Base-by-base conservation (phyloP, 352 stramenopile genomes). In the Peronospora tabacina region DNA sequence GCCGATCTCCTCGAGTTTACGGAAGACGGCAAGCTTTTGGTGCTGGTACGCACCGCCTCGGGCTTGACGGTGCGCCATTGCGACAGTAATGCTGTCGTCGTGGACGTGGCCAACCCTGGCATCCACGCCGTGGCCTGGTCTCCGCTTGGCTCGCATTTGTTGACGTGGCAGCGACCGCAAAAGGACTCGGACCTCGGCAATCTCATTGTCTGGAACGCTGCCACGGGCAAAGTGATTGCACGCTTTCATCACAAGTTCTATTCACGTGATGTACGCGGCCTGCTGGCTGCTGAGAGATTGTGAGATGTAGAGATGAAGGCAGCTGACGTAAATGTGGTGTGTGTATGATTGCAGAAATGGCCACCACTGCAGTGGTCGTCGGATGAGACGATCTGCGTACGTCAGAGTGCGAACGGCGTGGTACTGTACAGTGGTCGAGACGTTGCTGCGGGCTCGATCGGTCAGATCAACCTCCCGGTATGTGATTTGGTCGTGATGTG, bases 301-400 rank as follows among this genome's bases (percentile, higher is more conserved):
- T 7, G 22, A 26, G 22, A 26, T 3, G 19, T 22, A 22, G 1
- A 26, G 22, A 26, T 26, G 3, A 7, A 26, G 22, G 4, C 7
- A 28, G 10, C 51, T 64, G 43, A 58, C 26, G 12, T 9, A 24
- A 8, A 20, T 42, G 0, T 49, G 17, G 10, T 54, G 28, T 9
- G 13, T 30, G 54, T 10, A 5, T 55, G 15, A 10, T 20, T 32
- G 28, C 43, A 93, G 82, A 78, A 82, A 56, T 97, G 88, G 88
- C 88, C 88, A 13, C 87, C 80, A 44, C 62, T 97, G 15, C 80
- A 96, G 55, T 97, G 88, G 88, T 95, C 76, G 29, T 79, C 73
- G 24, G 85, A 97, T 46, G 88, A 97, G 63, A 76, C 68, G 10
- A 91, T 93, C 37, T 89, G 82, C 35, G 82, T 65, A 2, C 82